Conservation (phyloP, 2,329 filamentous ascomycete genomes). For the Fusarium domesticum region DNA sequence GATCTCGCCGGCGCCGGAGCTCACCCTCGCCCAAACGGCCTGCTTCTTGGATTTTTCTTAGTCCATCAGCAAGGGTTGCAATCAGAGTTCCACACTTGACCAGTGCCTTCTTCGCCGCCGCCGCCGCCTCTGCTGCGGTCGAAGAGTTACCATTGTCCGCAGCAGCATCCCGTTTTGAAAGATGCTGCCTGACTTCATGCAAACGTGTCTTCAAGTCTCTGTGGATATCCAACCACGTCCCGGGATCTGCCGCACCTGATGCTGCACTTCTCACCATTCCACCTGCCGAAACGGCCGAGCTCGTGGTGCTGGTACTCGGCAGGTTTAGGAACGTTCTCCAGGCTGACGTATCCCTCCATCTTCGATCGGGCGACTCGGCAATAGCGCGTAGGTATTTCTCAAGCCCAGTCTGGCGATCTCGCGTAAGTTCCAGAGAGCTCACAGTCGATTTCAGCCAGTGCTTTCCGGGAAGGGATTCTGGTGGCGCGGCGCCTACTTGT, state of each 20-base stretch:
- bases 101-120: constrained; percentile 71
- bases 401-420: constrained; percentile 64
- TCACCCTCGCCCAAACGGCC: constrained; percentile 69
- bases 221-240: constrained; percentile 74
- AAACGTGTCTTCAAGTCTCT: constrained; percentile 65
- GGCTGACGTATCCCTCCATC: constrained; percentile 70
- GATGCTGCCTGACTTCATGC: constrained; percentile 63
- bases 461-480: constrained; percentile 66
- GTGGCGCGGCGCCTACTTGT: constrained; percentile 61
- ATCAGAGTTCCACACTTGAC: constrained; percentile 66
- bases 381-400: constrained; percentile 71
- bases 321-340: constrained; percentile 75
- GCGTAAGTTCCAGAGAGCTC: constrained; percentile 65
- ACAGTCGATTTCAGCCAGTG: constrained; percentile 75
- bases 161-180: constrained; percentile 63
- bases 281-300: constrained; percentile 47
- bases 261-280: constrained; percentile 41
- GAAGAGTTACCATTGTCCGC: constrained; percentile 40
- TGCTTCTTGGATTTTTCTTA: constrained; percentile 54
- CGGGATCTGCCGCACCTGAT: constrained; percentile 52
- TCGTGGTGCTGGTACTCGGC: constrained; percentile 50
- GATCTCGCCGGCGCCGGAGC: constrained; percentile 65
- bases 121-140: constrained; percentile 58
- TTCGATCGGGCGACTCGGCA: constrained; percentile 67
- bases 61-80: constrained; percentile 61